Conservation (phyloP, 78 protist genomes). For the Dictyostelium brefeldianum region DNA sequence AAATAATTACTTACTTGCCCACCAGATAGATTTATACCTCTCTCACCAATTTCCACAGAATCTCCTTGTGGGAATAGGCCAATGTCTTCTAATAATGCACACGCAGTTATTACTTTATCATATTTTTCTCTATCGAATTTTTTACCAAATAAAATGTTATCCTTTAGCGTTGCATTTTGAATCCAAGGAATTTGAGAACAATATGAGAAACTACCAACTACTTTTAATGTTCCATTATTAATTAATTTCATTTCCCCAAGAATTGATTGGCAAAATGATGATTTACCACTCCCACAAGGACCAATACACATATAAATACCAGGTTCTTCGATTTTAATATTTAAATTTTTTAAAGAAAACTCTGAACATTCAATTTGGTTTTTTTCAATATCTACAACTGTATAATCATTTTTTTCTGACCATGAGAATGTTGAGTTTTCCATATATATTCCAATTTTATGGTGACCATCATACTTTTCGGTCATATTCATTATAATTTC, state of each 20-base stretch:
- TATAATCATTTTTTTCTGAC: neutral
- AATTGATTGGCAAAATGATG: conserved; percentile 81
- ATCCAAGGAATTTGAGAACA: conserved; percentile 95
- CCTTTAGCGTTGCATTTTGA: conserved; percentile 88
- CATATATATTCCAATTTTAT: neutral
- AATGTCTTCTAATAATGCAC: too few relatives aligned
- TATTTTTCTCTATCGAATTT: conserved; percentile 61
- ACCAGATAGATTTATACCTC: conserved; percentile 96
- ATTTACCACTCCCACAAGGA: conserved; percentile 91
- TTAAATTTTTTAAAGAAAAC: neutral
- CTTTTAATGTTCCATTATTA: neutral
- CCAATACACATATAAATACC: too few relatives aligned
- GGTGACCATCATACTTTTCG: too few relatives aligned
- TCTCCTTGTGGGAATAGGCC: conserved; percentile 31
- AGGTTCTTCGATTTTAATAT: neutral
- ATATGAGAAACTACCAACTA: conserved; percentile 84
- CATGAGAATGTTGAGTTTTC: too few relatives aligned
- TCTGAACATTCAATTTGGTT: too few relatives aligned
- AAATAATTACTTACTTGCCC: too few relatives aligned
- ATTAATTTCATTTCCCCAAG: conserved; percentile 80
- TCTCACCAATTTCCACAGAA: conserved; percentile 95
- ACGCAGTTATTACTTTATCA: conserved; percentile 3
- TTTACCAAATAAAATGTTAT: conserved; percentile 91
- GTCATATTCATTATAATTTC: too few relatives aligned
- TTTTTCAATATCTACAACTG: too few relatives aligned